These are phyloP conservation scores for Letharia lupina DNA, from an alignment of 495 filamentous ascomycete species.

Conservation along the genomic window DNA sequence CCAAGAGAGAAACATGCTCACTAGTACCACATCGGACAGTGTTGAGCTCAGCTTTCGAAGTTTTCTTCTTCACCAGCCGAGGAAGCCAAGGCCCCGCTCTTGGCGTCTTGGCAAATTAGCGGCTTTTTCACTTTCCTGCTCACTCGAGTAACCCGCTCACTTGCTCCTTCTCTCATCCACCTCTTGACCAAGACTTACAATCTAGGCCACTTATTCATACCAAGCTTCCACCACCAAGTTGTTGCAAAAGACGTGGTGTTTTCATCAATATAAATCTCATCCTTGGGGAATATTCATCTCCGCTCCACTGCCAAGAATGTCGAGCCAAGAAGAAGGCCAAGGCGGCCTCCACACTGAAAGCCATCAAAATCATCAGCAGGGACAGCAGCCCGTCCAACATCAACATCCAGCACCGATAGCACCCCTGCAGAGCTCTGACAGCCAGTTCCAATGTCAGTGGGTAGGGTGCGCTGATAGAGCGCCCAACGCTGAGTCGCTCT, in stretches of 20 bases:
- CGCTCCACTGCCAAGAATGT: conserved; percentile 8
- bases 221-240: background rate
- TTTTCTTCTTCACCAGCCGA: background rate
- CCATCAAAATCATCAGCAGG: conserved; percentile 18
- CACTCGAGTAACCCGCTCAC: background rate
- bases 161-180: conserved; percentile 1
- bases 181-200: background rate
- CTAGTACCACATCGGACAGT: background rate
- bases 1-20: background rate
- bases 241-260: background rate
- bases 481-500: conserved; percentile 71
- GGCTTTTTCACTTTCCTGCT: background rate
- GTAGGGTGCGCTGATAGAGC: conserved; percentile 74
- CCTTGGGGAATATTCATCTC: background rate
- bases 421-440: conserved; percentile 13
- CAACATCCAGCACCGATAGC: conserved; percentile 20
- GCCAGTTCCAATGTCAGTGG: conserved; percentile 70
- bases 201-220: background rate
- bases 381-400: conserved; percentile 32
- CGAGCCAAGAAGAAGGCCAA: conserved; percentile 13
- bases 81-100: conserved; percentile 7
- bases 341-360: conserved; percentile 10
- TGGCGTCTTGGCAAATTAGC: conserved; percentile 8
- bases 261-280: background rate
- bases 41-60: background rate